These are phyloP conservation scores for Orbilia javanica DNA, from an alignment of 2,329 filamentous ascomycete species.

Conservation along the genomic window DNA sequence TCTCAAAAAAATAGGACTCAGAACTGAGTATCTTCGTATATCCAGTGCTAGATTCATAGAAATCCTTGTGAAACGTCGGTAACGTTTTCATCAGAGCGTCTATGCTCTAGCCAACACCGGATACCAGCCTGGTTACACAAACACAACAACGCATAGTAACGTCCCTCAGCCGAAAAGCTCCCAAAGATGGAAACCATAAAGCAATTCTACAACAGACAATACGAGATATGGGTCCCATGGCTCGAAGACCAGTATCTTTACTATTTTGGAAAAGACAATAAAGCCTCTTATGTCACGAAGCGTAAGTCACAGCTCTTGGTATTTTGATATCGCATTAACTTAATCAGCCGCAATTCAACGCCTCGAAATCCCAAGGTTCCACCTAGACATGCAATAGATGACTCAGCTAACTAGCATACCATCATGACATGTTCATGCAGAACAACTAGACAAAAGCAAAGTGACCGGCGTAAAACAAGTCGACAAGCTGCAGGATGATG, in stretches of 20 bases:
- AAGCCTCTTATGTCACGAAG: constrained; percentile 78
- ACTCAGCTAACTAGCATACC: constrained; percentile 30
- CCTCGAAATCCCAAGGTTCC: background rate
- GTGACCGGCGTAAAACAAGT: constrained; percentile 76
- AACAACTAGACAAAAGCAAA: constrained; percentile 77
- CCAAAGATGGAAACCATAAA: constrained; percentile 71
- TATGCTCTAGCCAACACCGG: background rate
- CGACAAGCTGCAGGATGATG: constrained; percentile 76
- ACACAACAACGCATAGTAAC: constrained; percentile 1
- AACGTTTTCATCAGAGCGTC: too few relatives aligned
- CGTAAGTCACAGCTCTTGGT: constrained; percentile 67
- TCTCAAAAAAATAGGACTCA: too few relatives aligned
- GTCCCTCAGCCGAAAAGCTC: background rate
- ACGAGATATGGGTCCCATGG: constrained; percentile 82
- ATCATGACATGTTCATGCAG: constrained; percentile 65
- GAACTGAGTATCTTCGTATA: background rate
- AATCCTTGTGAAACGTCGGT: background rate
- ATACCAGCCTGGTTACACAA: constrained; percentile 5
- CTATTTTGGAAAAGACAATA: constrained; percentile 82
- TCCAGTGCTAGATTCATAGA: background rate
- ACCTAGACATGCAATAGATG: constrained; percentile 9
- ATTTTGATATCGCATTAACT: background rate
- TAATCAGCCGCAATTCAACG: too few relatives aligned
- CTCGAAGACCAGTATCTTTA: constrained; percentile 78
- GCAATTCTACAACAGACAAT: constrained; percentile 77